A percentile compares a stretch with the other conserved stretches of the same genome.
Evolutionary conservation across 208 protist species (phyloP).

Genomic region (Crithidia expoeki): DNA sequence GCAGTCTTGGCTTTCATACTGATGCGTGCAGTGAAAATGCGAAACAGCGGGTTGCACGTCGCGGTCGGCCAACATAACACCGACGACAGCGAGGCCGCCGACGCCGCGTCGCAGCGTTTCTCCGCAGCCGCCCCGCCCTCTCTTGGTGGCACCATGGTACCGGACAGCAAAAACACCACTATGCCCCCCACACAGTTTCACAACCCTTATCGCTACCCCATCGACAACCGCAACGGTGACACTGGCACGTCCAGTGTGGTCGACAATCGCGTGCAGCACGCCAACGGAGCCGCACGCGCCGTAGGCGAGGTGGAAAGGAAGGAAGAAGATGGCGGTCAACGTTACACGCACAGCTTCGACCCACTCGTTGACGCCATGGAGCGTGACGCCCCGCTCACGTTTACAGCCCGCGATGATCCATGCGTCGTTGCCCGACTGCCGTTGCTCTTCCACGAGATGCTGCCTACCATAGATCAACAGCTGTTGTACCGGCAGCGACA

Average conservation of each 20-base stretch:
- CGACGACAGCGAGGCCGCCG: background rate
- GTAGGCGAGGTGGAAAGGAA: background rate
- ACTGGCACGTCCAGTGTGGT: background rate
- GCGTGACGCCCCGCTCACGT: slow-evolving; percentile 26
- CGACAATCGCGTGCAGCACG: background rate
- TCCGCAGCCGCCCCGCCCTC: background rate
- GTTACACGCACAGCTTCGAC: background rate
- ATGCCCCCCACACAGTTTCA: background rate
- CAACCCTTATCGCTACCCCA: background rate
- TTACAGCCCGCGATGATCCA: slow-evolving; percentile 33
- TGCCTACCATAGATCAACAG: slow-evolving; percentile 23
- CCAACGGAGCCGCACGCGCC: background rate
- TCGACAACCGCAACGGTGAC: background rate
- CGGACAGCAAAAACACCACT: background rate
- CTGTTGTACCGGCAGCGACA: slow-evolving; percentile 33
- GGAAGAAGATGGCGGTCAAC: background rate
- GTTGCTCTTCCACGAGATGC: slow-evolving; percentile 22
- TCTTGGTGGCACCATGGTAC: background rate
- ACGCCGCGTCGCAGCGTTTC: background rate
- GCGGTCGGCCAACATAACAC: background rate
- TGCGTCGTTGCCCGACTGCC: slow-evolving; percentile 27
- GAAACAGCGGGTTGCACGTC: background rate
- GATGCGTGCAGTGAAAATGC: slow-evolving; percentile 16
- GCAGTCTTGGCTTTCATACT: background rate
- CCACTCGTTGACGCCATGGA: slow-evolving; percentile 19